Conservation (phyloP, 2,329 filamentous ascomycete species). For the Trichoderma citrinoviride region DNA sequence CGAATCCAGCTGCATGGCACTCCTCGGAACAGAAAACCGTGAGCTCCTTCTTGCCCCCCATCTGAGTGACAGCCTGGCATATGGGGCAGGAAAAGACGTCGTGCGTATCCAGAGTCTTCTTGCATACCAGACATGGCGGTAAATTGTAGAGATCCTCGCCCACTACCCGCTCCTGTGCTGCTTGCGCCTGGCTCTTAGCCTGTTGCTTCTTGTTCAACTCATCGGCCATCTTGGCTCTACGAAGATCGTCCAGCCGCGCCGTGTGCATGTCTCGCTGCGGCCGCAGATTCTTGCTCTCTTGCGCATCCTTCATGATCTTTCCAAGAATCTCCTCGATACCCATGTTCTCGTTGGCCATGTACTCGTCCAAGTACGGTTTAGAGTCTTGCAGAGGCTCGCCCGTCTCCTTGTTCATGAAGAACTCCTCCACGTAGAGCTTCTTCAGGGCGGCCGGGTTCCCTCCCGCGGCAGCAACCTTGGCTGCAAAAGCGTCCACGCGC, state of each 20-base stretch:
- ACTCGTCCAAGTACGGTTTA: constrained; percentile 43
- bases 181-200: constrained; percentile 37
- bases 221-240: constrained; percentile 48
- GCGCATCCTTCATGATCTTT: constrained; percentile 34
- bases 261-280: constrained; percentile 40
- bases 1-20: constrained; percentile 42
- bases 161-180: constrained; percentile 30
- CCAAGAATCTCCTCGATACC: constrained; percentile 37
- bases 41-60: constrained; percentile 37
- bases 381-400: constrained; percentile 34
- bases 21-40: constrained; percentile 47
- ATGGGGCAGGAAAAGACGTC: constrained; percentile 44
- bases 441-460: constrained; percentile 35
- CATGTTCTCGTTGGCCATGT: constrained; percentile 29
- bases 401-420: constrained; percentile 42
- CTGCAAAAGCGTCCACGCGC: constrained; percentile 36
- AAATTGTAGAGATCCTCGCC: constrained; percentile 38
- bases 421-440: constrained; percentile 41
- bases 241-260: constrained; percentile 46
- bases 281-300: constrained; percentile 32
- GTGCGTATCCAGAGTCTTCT: constrained; percentile 34
- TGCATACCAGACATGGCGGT: constrained; percentile 43
- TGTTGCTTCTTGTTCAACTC: constrained; percentile 44
- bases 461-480: constrained; percentile 34
- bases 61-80: constrained; percentile 44